These are phyloP conservation scores for Hibiscus tridactylites DNA, from an alignment of 345 rosid genomes.

Conservation along the genomic window DNA sequence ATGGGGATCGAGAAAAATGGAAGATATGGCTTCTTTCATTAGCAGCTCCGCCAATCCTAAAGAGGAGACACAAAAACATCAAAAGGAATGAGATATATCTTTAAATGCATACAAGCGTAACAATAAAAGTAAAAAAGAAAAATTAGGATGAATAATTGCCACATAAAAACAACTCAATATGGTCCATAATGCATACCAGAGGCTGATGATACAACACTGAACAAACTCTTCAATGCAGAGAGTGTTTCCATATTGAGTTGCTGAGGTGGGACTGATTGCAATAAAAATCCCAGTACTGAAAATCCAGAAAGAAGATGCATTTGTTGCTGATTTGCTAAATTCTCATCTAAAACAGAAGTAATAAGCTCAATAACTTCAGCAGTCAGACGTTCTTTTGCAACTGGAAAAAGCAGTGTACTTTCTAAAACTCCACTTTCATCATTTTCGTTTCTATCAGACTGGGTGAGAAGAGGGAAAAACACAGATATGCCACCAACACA, in stretches of 20 bases:
- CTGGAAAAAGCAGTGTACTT: conserved; percentile 42
- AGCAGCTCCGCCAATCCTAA: conserved; percentile 76
- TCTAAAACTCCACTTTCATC: conserved; percentile 44
- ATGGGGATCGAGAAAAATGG: conserved; percentile 81
- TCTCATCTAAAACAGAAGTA: conserved; percentile 90
- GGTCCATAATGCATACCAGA: conserved; percentile 48
- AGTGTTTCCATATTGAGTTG: conserved; percentile 94
- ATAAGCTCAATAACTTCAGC: conserved; percentile 95
- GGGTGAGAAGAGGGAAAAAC: conserved; percentile 85
- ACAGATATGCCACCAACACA: conserved; percentile 97
- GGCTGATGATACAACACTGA: conserved; percentile 56
- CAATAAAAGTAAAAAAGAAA: conserved; percentile 2
- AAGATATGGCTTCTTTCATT: conserved; percentile 72
- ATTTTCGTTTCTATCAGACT: conserved; percentile 69
- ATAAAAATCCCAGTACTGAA: conserved; percentile 73
- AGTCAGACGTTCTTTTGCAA: conserved; percentile 67
- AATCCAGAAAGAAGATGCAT: conserved; percentile 95
- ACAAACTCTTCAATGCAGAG: conserved; percentile 80
- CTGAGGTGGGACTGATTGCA: conserved; percentile 81
- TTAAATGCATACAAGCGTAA: conserved; percentile 3
- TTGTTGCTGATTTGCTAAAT: conserved; percentile 87
- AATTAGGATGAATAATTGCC: background rate
- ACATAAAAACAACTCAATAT: background rate
- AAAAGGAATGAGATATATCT: conserved; percentile 3
- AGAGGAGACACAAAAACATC: conserved; percentile 2